These are phyloP conservation scores for Beauveria asiatica DNA, from an alignment of 2,329 filamentous ascomycete species.

Conservation along the genomic window DNA sequence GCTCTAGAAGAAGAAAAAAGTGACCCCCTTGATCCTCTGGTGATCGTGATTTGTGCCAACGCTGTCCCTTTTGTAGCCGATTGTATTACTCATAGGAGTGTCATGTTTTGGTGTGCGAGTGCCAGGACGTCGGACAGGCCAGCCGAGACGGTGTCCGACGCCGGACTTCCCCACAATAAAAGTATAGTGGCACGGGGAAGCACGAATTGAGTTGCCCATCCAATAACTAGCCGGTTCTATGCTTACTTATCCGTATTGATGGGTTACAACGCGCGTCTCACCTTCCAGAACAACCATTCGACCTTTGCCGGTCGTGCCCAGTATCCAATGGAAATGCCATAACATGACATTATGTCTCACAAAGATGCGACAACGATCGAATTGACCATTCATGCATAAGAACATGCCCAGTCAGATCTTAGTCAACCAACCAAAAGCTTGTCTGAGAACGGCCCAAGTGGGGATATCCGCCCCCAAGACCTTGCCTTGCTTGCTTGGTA, in stretches of 20 bases:
- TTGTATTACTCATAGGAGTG: slow-evolving; percentile 7
- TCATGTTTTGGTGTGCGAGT: neutral
- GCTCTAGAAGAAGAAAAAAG: neutral
- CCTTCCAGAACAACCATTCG: neutral
- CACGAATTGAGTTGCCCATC: neutral
- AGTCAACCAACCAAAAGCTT: slow-evolving; percentile 4
- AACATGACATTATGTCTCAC: neutral
- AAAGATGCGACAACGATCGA: neutral
- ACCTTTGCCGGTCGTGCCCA: neutral
- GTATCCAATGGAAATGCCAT: neutral
- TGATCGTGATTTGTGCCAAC: neutral
- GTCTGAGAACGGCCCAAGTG: slow-evolving; percentile 4
- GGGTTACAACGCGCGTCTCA: neutral
- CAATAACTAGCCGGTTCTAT: neutral
- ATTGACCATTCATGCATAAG: neutral
- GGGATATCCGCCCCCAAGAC: slow-evolving; percentile 3
- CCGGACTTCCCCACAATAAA: neutral
- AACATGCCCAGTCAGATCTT: neutral
- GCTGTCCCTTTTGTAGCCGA: slow-evolving; percentile 4
- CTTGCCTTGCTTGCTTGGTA: neutral
- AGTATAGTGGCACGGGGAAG: neutral
- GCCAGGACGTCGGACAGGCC: neutral
- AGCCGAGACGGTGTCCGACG: slow-evolving; percentile 6
- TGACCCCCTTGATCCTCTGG: neutral
- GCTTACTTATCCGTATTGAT: neutral